Evolutionary conservation across 2,329 filamentous ascomycete genomes (phyloP).

Genomic region (Sarocladiaceae sp.): DNA sequence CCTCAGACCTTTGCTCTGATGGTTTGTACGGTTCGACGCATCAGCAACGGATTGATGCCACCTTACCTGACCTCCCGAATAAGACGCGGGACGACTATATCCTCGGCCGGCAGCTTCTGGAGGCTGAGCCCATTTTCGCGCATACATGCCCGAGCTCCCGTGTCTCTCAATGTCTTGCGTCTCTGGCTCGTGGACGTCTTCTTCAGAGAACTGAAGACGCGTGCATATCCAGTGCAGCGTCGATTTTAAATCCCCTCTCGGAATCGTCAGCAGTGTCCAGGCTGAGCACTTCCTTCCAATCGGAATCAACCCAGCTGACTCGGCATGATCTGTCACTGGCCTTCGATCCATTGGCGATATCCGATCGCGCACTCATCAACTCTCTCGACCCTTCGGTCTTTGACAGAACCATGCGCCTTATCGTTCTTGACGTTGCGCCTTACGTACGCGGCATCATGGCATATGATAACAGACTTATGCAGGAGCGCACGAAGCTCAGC

Average conservation of each 20-base stretch:
- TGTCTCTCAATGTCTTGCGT: constrained; percentile 26
- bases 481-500: constrained; percentile 59
- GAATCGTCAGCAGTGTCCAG: constrained; percentile 28
- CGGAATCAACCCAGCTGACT: constrained; percentile 25
- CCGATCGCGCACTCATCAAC: constrained; percentile 35
- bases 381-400: constrained; percentile 68
- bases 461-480: constrained; percentile 68
- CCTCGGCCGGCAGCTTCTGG: constrained; percentile 43
- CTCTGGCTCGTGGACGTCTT: constrained; percentile 22
- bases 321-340: constrained; percentile 53
- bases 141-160: constrained; percentile 22
- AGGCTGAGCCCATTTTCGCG: constrained; percentile 32
- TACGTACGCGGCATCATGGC: constrained; percentile 83
- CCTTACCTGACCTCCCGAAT: constrained; percentile 50
- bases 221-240: neutral
- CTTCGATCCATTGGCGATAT: constrained; percentile 56
- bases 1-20: constrained; percentile 57
- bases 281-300: constrained; percentile 34
- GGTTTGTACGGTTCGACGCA: constrained; percentile 38
- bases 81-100: constrained; percentile 47
- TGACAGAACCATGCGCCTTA: constrained; percentile 62
- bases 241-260: constrained; percentile 19
- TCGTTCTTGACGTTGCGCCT: constrained; percentile 77
- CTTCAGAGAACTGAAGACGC: constrained; percentile 3
- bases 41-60: constrained; percentile 56